Base-by-base conservation (phyloP, 345 rosid species). In the Excoecaria agallocha region DNA sequence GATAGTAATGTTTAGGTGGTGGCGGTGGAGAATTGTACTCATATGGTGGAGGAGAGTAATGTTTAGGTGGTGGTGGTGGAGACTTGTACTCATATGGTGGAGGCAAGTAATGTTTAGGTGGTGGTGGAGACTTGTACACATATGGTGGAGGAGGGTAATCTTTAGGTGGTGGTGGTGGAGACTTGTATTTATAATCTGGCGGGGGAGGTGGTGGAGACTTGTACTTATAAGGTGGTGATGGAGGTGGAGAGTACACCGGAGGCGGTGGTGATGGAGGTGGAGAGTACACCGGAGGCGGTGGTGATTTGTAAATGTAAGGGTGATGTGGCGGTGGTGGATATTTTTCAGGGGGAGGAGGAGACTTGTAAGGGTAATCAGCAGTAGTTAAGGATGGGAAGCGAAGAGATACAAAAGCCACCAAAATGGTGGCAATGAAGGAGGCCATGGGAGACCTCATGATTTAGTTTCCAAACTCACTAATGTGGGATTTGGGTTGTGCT, bases 361-460 rank as follows among this genome's bases (percentile, higher is more conserved):
- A 82, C 35, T 83, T 19, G 78, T 89, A 78, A 48, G 16, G 57
- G 80, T 89, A 76, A 66, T 80, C 17, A 1, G 89, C 93, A 0
- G 82, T 61, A 59, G 81, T 75, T 78, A 86, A 72, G 0, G 76
- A 52, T 12, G 89, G 86, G 51, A 85, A 85, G 74, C 71, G 66
- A 11, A 91, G 80, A 69, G 90, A 83, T 35, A 91, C 12, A 13
- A 84, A 43, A 8, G 80, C 74, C 79, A 84, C 76, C 20, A 90
- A 58, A 12, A 92, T 85, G 71, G 86, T 80, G 74, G 82, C 81
- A 54, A 82, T 41, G 62, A 87, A 70, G 57, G 87, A 83, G 82
- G 85, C 87, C 91, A 79, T 84, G 65, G 82, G 69, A 61, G 87
- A 83, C 76, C 86, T 83, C 87, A 87, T 91, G 59, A 56, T 72